Base-by-base conservation (phyloP, 2,329 filamentous ascomycete species). In the Trichophaea hybrida region DNA sequence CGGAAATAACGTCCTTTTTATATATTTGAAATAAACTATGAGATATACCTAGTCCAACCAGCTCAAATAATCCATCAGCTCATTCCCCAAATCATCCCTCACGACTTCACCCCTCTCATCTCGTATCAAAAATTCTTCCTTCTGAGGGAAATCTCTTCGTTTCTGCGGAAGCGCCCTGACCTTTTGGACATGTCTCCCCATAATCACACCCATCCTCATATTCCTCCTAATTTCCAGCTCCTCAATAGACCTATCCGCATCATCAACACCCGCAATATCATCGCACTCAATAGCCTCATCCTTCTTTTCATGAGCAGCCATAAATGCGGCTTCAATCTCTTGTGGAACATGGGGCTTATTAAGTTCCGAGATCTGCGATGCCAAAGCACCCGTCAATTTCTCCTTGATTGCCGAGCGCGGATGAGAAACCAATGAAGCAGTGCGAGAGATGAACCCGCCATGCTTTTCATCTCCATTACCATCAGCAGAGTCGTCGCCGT, bases 121-220 rank as follows among this genome's bases (percentile, higher is more conserved):
- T 32, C 60, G 68, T 33, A 69, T 59, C 1, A 64, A 38, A 48
- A 70, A 71, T n/a, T 68, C 67, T 6, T 69, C 63, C 33, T 68
- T 65, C 5, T 63, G 15, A 1, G 70, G 69, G 35, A 66, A 68
- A 4, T 68, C 63, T 31, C 53, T 17, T 37, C 69, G 61, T 8
- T 66, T 59, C n/a, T 69, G 69, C 7, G 69, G 69, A 10, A 72
- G 68, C 10, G 72, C 69, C 17, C 70, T 68, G 6, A 72, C 73
- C n/a, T 71, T 65, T 32, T 70, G 68, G 17, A 74, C 69, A 65
- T 73, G 71, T 52, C 71, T 68, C 40, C 69, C 68, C 15, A 72
- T 71, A 2, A 70, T 71, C 72, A 72, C 74, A 13, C 71, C 72
- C 31, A 70, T 70, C 34, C 69, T 69, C 44, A 72, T 66, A 59